Evolutionary conservation across 805 yeast genomes (phyloP).

Genomic region (Metschnikowia koreensis): DNA sequence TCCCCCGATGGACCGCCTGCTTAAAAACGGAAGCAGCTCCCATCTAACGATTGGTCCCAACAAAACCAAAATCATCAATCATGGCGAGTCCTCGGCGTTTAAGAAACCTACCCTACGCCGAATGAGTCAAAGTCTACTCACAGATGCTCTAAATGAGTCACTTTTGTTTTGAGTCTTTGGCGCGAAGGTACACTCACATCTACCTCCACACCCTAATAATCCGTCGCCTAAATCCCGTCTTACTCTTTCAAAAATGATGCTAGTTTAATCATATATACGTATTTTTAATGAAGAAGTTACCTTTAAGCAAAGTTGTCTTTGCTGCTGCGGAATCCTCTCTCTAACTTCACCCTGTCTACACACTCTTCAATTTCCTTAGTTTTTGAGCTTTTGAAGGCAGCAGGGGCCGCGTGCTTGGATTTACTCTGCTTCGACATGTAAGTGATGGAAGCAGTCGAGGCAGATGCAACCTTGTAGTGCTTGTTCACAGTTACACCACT

Average conservation of each 20-base stretch:
- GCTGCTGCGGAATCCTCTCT: constrained; percentile 8
- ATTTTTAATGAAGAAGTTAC: background rate
- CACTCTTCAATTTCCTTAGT: constrained; percentile 27
- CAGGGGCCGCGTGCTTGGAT: constrained; percentile 22
- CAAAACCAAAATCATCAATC: constrained; percentile 39
- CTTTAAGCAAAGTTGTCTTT: constrained; percentile 2
- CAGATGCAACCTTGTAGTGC: constrained; percentile 53
- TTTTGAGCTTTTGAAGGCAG: constrained; percentile 25
- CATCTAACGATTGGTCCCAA: constrained; percentile 31
- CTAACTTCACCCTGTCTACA: constrained; percentile 21
- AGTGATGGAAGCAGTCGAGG: constrained; percentile 58
- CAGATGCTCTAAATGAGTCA: constrained; percentile 16
- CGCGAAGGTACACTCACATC: no score
- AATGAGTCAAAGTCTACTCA: constrained; percentile 35
- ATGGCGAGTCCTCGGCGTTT: constrained; percentile 42
- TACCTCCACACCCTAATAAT: background rate
- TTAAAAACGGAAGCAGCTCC: constrained; percentile 34
- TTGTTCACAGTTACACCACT: constrained; percentile 53
- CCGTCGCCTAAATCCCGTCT: background rate
- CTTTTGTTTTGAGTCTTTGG: constrained; percentile 5
- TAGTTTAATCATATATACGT: background rate
- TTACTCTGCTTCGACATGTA: constrained; percentile 39
- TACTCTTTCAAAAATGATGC: background rate
- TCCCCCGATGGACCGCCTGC: constrained; percentile 25
- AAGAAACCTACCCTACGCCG: constrained; percentile 35